Conservation (phyloP, 1,139 yeast genomes). For the Geotrichum armillariae region DNA sequence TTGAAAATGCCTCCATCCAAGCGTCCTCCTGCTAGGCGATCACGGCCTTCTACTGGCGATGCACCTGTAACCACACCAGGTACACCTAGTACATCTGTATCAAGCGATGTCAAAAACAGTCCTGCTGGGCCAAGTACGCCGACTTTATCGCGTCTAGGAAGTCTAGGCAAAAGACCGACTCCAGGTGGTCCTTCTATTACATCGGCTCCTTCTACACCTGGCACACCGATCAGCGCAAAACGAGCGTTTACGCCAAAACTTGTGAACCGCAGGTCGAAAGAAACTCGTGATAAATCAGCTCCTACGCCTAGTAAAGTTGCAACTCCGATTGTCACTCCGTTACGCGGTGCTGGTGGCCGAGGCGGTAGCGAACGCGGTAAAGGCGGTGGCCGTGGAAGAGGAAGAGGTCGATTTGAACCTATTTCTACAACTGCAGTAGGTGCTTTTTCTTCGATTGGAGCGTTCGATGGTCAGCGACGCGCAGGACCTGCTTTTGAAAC, state of each 20-base stretch:
- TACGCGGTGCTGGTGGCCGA: slow-evolving; percentile 23
- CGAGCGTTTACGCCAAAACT: slow-evolving; percentile 74
- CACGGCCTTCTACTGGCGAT: neutral
- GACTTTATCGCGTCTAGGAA: slow-evolving; percentile 11
- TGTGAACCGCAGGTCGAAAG: slow-evolving; percentile 78
- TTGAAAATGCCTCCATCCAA: slow-evolving; percentile 19
- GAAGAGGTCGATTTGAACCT: slow-evolving; percentile 39
- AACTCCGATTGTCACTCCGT: slow-evolving; percentile 40
- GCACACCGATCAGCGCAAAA: slow-evolving; percentile 40
- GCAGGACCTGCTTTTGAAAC: slow-evolving; percentile 21
- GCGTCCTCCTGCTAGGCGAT: slow-evolving; percentile 19
- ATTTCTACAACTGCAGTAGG: slow-evolving; percentile 37
- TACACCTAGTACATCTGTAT: neutral
- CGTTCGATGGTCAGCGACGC: slow-evolving; percentile 14
- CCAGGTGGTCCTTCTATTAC: slow-evolving; percentile 17
- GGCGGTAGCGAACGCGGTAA: slow-evolving; percentile 22
- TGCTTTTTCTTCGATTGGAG: slow-evolving; percentile 37
- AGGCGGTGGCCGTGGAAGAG: slow-evolving; percentile 30
- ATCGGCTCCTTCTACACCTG: slow-evolving; percentile 24
- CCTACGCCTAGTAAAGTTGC: slow-evolving; percentile 45
- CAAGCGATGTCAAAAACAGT: neutral
- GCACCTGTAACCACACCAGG: slow-evolving; percentile 2
- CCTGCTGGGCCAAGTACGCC: slow-evolving; percentile 1
- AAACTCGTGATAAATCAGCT: slow-evolving; percentile 77
- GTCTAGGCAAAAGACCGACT: slow-evolving; percentile 15